A percentile compares a stretch with the other conserved stretches of the same genome.
Conservation (phyloP, 2,329 filamentous ascomycete species). For the Mariannaea sp. region DNA sequence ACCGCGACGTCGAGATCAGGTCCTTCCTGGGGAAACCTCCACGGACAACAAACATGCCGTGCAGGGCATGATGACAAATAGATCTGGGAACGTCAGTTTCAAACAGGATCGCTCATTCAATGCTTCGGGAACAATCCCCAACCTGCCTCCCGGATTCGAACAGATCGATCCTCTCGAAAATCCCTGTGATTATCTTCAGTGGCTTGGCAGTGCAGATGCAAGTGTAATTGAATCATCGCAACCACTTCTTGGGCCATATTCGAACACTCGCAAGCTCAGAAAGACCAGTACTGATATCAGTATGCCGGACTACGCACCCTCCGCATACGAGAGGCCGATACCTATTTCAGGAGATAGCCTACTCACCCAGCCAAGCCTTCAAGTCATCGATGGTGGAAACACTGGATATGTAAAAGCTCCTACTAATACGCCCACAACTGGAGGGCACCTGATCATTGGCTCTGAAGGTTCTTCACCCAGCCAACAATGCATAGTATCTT, state of each 20-base stretch:
- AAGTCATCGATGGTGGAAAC: constrained; percentile 41
- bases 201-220: constrained; percentile 31
- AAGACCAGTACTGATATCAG: constrained; percentile 47
- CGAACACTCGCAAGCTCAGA: constrained; percentile 20
- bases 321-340: constrained; percentile 12
- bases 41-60: constrained; percentile 3
- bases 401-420: constrained; percentile 43
- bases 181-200: constrained; percentile 38
- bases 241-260: background rate
- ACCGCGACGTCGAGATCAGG: constrained; percentile 48
- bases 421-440: constrained; percentile 49
- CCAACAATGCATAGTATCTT: background rate
- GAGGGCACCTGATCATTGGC: constrained; percentile 15
- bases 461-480: constrained; percentile 24
- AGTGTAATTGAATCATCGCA: constrained; percentile 15
- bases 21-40: background rate
- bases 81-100: background rate
- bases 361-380: constrained; percentile 32
- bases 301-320: constrained; percentile 49
- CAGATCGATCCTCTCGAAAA: constrained; percentile 29
- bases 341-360: constrained; percentile 15
- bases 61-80: background rate
- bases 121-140: background rate
- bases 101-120: background rate
- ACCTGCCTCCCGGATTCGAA: background rate